Percentiles rank a stretch among this genome's conserved stretches.
Evolutionary conservation across 164 flowering plant species (phyloP).

Genomic region (Vitis riparia): DNA sequence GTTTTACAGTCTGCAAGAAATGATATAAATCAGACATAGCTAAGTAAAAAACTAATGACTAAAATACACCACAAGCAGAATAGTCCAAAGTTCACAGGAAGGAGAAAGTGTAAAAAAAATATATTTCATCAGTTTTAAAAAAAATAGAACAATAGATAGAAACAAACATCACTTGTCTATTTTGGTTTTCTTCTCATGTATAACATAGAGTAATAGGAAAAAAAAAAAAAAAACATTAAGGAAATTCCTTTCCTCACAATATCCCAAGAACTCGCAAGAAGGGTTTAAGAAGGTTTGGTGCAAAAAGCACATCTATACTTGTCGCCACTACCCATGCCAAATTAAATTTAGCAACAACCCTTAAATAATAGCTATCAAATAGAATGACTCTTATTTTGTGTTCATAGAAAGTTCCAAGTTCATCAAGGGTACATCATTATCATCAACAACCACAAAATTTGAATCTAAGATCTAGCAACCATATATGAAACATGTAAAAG

Average conservation of each 20-base stretch:
- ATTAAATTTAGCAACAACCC: neutral
- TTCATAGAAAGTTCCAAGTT: too few species aligned
- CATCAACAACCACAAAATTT: too few species aligned
- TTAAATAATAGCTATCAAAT: neutral
- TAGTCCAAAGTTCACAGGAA: neutral
- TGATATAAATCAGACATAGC: conserved; percentile 12
- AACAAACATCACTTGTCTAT: neutral
- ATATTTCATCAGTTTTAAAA: neutral
- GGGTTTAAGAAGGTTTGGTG: neutral
- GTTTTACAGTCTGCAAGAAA: conserved; percentile 30
- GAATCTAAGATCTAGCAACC: too few species aligned
- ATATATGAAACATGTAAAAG: too few species aligned
- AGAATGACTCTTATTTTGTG: neutral
- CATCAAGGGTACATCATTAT: too few species aligned
- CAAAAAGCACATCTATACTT: neutral
- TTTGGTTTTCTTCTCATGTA: neutral
- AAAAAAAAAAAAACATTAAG: too few species aligned
- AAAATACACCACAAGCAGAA: neutral
- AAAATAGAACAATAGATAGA: neutral
- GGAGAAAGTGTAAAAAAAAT: too few species aligned
- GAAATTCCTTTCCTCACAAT: too few species aligned
- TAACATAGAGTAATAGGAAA: neutral
- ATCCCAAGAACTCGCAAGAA: neutral
- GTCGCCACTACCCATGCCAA: neutral
- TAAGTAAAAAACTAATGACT: neutral